Evolutionary conservation across 106 monocot species (phyloP), one percentile per base, ranked within the genome.

Genomic region (Hemerocallis citrina): DNA sequence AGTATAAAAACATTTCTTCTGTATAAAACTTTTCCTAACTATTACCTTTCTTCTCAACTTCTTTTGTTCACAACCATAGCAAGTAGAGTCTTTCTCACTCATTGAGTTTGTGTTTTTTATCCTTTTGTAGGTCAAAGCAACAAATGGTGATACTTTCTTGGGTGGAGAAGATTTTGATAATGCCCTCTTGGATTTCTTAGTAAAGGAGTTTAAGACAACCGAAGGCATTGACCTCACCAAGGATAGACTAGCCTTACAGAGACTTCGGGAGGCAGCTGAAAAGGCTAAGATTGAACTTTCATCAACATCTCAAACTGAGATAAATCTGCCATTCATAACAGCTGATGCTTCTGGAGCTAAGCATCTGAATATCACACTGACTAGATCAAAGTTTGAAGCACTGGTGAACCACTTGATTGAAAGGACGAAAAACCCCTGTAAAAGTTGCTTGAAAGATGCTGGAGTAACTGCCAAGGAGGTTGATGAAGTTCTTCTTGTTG

Each of bases 401-500:
- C 62, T 77, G 52, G 76, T 82, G 27, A 74, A 74, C 25, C 11
- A 67, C 36, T 41, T 77, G 66, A 83, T 83, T 56, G 77, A 77
- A 27, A 74, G 77, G 41, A 77, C 77, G 19, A 74, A 46, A 42
- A 63, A 52, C 29, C 74, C 77, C 9, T 83, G 82, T 48, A 77
- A 70, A 52, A 83, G 42, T 39, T 83, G 82, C 42, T 57, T 83
- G 61, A 83, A 83, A 49, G 82, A 83, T 70, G 82, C 82, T 36
- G 63, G 70, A 20, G 71, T 77, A 51, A 67, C 61, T 0, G 39
- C 36, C 5, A 83, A 83, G 40, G 74, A 74, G 33, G 77, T 83
- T 49, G 82, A 83, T 70, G 82, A 83, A 47, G 77, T 83, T 54
- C 77, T 83, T 83, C 67, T 83, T 1, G 82, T 83, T 22, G 82